A percentile compares a stretch with the other conserved stretches of the same genome.
phyloP scores from a whole-genome alignment of 139 green algal species.

The Tetratostichococcus sp. region DNA sequence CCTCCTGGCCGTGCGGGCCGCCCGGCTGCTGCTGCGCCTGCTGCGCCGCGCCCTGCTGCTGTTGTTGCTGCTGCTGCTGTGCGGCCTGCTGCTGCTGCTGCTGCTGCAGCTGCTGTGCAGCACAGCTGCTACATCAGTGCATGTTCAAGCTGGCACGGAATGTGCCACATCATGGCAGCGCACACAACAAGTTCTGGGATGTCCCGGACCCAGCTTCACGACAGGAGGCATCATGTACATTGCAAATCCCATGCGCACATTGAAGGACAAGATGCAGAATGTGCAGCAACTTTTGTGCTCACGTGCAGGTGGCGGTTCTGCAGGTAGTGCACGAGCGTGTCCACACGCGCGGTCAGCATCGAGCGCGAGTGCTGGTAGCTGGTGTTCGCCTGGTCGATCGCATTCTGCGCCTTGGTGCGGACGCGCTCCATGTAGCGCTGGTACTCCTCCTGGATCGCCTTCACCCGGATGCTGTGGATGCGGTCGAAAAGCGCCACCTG shows the following conservation, averaged over 20 bases:
- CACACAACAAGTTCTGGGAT: too few relatives aligned
- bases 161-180: too few relatives aligned
- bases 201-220: too few relatives aligned
- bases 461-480: slow-evolving; percentile 62
- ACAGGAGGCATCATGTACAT: too few relatives aligned
- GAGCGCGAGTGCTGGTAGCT: slow-evolving; percentile 60
- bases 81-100: slow-evolving; percentile 2
- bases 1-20: slow-evolving; percentile 9
- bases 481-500: slow-evolving; percentile 73
- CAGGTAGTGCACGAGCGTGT: slow-evolving; percentile 64
- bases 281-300: too few relatives aligned
- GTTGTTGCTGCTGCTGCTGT: slow-evolving; percentile 15
- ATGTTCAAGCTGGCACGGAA: background rate
- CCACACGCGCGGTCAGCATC: slow-evolving; percentile 53
- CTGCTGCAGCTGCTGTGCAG: slow-evolving; percentile 35
- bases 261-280: too few relatives aligned
- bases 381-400: slow-evolving; percentile 77
- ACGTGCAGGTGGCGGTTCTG: slow-evolving; percentile 26
- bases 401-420: slow-evolving; percentile 66
- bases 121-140: background rate
- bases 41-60: slow-evolving; percentile 8
- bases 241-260: too few relatives aligned
- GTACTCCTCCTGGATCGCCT: slow-evolving; percentile 80
- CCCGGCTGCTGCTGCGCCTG: slow-evolving; percentile 18
- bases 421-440: slow-evolving; percentile 82